A percentile compares a stretch with the other conserved stretches of the same genome.
phyloP scores from a whole-genome alignment of 2,329 filamentous ascomycete species.

The Fusarium sp. region DNA sequence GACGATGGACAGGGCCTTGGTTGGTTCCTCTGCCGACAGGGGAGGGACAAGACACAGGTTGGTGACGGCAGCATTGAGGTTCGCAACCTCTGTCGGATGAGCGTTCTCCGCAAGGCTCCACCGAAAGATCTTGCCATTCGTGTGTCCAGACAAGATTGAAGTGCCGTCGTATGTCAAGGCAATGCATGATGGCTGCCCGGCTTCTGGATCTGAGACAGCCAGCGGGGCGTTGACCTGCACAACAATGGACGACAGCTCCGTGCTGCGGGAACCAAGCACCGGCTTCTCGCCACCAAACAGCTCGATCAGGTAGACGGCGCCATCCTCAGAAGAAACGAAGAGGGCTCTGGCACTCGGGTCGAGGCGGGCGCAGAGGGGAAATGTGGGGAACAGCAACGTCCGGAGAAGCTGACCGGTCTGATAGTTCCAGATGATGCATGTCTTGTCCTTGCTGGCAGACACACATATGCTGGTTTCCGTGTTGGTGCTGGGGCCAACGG shows the following conservation, averaged over 20 bases:
- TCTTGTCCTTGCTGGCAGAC: slow-evolving; percentile 88
- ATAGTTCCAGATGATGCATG: slow-evolving; percentile 94
- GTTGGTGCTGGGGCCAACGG: slow-evolving; percentile 76
- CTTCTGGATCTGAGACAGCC: slow-evolving; percentile 73
- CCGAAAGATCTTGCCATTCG: slow-evolving; percentile 81
- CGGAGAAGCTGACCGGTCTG: slow-evolving; percentile 82
- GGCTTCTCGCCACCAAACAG: slow-evolving; percentile 73
- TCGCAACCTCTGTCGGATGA: slow-evolving; percentile 77
- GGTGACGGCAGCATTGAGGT: slow-evolving; percentile 85
- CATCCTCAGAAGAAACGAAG: slow-evolving; percentile 86
- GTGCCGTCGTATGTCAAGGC: slow-evolving; percentile 87
- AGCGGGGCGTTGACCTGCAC: slow-evolving; percentile 70
- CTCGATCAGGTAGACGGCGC: slow-evolving; percentile 84
- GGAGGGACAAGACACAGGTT: slow-evolving; percentile 84
- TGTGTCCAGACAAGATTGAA: slow-evolving; percentile 84
- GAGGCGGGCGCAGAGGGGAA: slow-evolving; percentile 80
- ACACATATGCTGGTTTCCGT: slow-evolving; percentile 84
- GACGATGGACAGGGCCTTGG: slow-evolving; percentile 74
- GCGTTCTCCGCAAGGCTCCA: slow-evolving; percentile 85
- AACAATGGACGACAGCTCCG: slow-evolving; percentile 70
- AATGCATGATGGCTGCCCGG: slow-evolving; percentile 77
- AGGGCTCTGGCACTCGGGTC: slow-evolving; percentile 89
- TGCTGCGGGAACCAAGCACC: slow-evolving; percentile 67
- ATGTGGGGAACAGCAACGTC: slow-evolving; percentile 84
- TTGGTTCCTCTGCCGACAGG: slow-evolving; percentile 58